Evolutionary conservation across 495 filamentous ascomycete genomes (phyloP).

Genomic region (Penicillium riverlandense): DNA sequence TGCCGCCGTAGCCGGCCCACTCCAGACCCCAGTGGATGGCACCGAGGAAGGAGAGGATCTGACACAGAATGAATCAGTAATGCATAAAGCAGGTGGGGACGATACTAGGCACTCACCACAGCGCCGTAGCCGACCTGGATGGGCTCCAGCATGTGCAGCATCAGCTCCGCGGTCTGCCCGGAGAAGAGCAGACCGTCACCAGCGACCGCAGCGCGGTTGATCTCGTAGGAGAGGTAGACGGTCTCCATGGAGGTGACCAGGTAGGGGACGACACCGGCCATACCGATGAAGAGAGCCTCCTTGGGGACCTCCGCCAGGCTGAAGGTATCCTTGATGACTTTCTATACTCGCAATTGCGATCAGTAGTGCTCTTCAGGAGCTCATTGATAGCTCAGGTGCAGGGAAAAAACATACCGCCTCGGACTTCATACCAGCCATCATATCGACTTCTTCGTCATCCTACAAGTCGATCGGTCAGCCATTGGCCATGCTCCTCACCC

Average conservation of each 20-base stretch:
- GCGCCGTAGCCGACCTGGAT: constrained; percentile 92
- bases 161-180: constrained; percentile 61
- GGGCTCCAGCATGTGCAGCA: constrained; percentile 78
- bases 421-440: constrained; percentile 59
- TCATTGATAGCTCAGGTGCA: neutral
- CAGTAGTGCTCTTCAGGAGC: constrained; percentile 1
- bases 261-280: constrained; percentile 88
- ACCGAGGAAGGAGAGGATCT: constrained; percentile 94
- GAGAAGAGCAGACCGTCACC: constrained; percentile 59
- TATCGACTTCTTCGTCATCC: constrained; percentile 45
- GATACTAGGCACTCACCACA: constrained; percentile 50
- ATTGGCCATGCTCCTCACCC: constrained; percentile 4
- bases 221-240: constrained; percentile 76
- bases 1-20: constrained; percentile 67
- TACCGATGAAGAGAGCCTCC: constrained; percentile 73
- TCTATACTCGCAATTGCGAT: constrained; percentile 35
- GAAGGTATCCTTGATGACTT: constrained; percentile 84
- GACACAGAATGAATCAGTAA: neutral
- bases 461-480: constrained; percentile 27
- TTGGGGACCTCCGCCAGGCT: constrained; percentile 66
- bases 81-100: no score
- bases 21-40: constrained; percentile 94
- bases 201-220: constrained; percentile 55
- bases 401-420: constrained; percentile 59
- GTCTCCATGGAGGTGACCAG: constrained; percentile 80